A percentile compares a stretch with the other conserved stretches of the same genome.
Evolutionary conservation across 345 rosid genomes (phyloP).

Genomic region (Sonneratia caseolaris): DNA sequence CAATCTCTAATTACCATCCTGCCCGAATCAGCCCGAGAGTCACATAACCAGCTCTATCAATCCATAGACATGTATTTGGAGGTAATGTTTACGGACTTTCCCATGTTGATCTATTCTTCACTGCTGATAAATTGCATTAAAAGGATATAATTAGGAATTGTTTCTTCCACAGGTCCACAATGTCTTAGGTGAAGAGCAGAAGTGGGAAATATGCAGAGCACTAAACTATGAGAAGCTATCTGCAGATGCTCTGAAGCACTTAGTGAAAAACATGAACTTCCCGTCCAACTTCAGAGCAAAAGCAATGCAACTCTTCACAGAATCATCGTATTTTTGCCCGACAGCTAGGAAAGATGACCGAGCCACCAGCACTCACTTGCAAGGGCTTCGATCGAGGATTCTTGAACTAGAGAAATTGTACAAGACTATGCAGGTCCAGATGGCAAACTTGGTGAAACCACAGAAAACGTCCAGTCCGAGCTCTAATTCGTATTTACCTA

Average conservation of each 20-base stretch:
- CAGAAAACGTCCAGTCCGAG: slow-evolving; percentile 10
- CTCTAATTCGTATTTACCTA: slow-evolving; percentile 23
- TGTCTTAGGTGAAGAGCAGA: slow-evolving; percentile 22
- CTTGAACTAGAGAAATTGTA: slow-evolving; percentile 20
- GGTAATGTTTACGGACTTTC: slow-evolving; percentile 20
- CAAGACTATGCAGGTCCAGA: slow-evolving; percentile 17
- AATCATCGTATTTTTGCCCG: not conserved
- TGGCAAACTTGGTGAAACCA: slow-evolving; percentile 13
- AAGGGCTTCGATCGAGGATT: slow-evolving; percentile 16
- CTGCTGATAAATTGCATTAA: not conserved
- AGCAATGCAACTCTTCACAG: not conserved
- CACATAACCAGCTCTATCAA: slow-evolving; percentile 27
- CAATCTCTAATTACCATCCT: slow-evolving; percentile 23
- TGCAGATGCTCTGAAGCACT: slow-evolving; percentile 17
- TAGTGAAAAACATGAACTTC: slow-evolving; percentile 27
- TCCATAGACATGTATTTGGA: slow-evolving; percentile 43
- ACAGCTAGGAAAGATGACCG: slow-evolving; percentile 9
- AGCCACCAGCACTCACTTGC: slow-evolving; percentile 14
- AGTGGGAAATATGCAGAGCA: slow-evolving; percentile 22
- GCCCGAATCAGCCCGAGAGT: slow-evolving; percentile 38
- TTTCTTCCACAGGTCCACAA: slow-evolving; percentile 31
- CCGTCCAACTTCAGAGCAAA: slow-evolving; percentile 19
- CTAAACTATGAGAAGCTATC: slow-evolving; percentile 42
- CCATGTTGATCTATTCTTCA: not conserved
- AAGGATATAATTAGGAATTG: not conserved